These are phyloP conservation scores for Wickerhamiella australiensis DNA, from an alignment of 805 yeast genomes.

Conservation along the genomic window DNA sequence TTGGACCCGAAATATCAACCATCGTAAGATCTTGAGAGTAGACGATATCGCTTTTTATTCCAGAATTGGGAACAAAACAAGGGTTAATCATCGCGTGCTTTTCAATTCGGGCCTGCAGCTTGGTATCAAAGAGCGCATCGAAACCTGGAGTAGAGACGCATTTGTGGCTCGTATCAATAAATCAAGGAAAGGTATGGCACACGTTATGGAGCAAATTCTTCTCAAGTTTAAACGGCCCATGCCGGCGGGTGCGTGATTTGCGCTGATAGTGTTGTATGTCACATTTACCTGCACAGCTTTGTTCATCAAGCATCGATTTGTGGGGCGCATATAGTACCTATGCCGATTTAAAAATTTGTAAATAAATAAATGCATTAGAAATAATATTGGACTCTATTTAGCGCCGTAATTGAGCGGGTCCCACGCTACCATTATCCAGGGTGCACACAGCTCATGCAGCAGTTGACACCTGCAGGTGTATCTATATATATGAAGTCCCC, in stretches of 20 bases:
- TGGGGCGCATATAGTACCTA: not conserved
- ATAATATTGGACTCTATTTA: not conserved
- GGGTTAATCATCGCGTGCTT: slow-evolving; percentile 48
- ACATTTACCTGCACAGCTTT: not conserved
- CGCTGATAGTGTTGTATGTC: not conserved
- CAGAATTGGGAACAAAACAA: slow-evolving; percentile 27
- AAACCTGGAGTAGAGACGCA: slow-evolving; percentile 62
- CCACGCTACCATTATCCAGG: not conserved
- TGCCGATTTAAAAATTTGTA: not conserved
- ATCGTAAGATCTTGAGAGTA: slow-evolving; percentile 59
- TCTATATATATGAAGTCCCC: not conserved
- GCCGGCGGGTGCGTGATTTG: not conserved
- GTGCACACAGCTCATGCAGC: not conserved
- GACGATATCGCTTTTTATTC: slow-evolving; percentile 61
- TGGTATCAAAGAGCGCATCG: slow-evolving; percentile 58
- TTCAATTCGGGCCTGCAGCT: slow-evolving; percentile 52
- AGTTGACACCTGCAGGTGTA: not conserved
- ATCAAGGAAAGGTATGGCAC: slow-evolving; percentile 60
- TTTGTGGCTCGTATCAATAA: slow-evolving; percentile 56
- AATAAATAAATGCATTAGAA: not conserved
- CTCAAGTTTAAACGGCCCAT: not conserved
- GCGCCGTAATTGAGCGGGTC: slow-evolving; percentile 1
- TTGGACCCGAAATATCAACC: slow-evolving; percentile 76
- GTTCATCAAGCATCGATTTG: not conserved
- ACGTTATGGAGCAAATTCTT: slow-evolving; percentile 54